Percentiles rank a stretch among this genome's conserved stretches.
phyloP scores from a whole-genome alignment of 257 asterid genomes.

The Buddleja alternifolia region DNA sequence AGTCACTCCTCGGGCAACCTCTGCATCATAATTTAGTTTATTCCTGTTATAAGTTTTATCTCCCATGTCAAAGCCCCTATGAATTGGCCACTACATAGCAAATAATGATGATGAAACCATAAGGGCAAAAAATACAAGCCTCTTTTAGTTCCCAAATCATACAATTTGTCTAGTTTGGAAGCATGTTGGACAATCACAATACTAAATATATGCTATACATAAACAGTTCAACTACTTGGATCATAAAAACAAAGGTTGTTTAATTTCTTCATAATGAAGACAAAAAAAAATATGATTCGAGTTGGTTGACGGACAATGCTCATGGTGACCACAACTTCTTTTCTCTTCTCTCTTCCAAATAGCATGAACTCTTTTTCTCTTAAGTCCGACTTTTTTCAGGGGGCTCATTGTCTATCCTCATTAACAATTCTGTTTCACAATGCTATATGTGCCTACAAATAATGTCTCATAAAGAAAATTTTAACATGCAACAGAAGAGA shows the following conservation, averaged over 20 bases:
- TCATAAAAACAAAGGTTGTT: too few species aligned
- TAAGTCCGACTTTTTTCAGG: background rate
- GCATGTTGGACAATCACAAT: background rate
- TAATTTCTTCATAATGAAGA: background rate
- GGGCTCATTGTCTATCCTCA: background rate
- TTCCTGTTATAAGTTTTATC: slow-evolving; percentile 60
- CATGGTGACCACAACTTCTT: too few species aligned
- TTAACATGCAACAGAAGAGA: background rate
- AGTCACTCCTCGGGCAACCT: slow-evolving; percentile 78
- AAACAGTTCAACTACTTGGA: background rate
- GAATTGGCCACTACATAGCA: slow-evolving; percentile 27
- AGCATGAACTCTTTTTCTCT: background rate
- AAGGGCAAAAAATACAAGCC: background rate
- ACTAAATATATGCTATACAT: background rate
- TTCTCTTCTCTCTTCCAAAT: too few species aligned
- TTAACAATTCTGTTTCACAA: background rate
- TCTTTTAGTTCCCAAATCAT: background rate
- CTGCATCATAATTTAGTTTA: slow-evolving; percentile 81
- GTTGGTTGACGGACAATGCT: background rate
- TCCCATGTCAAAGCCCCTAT: slow-evolving; percentile 50
- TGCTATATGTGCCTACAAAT: background rate
- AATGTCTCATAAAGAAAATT: background rate
- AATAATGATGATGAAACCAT: slow-evolving; percentile 11
- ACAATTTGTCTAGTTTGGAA: background rate
- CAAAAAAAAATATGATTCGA: background rate